Evolutionary conservation across 179 eudicot species (phyloP).

Genomic region (Silene noctiflora): DNA sequence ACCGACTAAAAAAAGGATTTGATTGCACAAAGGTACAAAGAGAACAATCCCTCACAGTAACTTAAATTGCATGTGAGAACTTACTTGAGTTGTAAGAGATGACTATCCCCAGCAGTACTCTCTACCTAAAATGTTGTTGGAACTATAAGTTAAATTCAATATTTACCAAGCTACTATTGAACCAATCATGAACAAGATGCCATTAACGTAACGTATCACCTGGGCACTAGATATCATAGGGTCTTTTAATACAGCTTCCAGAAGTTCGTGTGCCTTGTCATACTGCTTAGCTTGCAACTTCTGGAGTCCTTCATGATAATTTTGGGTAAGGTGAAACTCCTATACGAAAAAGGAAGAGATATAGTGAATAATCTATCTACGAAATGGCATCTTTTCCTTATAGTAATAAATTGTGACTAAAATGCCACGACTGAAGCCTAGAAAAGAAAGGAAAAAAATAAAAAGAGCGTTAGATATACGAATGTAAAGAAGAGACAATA

Average conservation of each 20-base stretch:
- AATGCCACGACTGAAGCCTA: conserved; percentile 3
- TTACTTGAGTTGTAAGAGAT: conserved; percentile 91
- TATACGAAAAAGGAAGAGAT: conserved; percentile 28
- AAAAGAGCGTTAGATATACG: neutral
- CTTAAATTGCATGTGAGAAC: conserved; percentile 7
- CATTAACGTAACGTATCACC: conserved; percentile 38
- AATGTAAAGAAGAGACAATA: neutral
- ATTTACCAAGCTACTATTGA: neutral
- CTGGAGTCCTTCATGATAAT: conserved; percentile 87
- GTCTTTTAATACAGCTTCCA: conserved; percentile 81
- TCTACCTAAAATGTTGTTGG: conserved; percentile 53
- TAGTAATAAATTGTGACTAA: neutral
- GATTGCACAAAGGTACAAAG: conserved; percentile 8
- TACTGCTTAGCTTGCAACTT: conserved; percentile 82
- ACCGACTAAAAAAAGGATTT: neutral
- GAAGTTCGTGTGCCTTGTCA: conserved; percentile 73
- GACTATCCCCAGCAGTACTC: conserved; percentile 66
- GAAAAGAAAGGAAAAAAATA: neutral
- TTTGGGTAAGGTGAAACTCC: conserved; percentile 95
- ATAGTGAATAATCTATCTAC: neutral
- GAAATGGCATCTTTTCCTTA: neutral
- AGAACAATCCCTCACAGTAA: neutral
- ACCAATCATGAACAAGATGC: neutral
- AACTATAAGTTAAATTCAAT: conserved; percentile 4
- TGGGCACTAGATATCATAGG: conserved; percentile 71